Evolutionary conservation across 306 rosid species (phyloP).

Genomic region (Prunus armeniaca): DNA sequence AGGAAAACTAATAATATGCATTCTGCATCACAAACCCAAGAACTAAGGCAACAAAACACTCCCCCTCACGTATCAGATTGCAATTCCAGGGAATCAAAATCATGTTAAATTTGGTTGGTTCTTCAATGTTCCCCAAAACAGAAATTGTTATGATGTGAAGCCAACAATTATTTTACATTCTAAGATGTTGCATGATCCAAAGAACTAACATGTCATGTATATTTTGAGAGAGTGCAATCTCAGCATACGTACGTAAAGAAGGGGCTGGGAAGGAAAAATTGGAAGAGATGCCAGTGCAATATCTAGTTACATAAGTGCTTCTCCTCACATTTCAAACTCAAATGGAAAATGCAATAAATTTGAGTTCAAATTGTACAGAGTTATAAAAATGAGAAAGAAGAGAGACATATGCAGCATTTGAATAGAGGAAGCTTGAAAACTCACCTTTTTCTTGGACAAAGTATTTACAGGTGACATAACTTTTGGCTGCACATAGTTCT

Average conservation of each 20-base stretch:
- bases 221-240: background rate
- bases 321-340: background rate
- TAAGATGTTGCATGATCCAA: background rate
- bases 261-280: background rate
- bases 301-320: background rate
- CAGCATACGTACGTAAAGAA: too few relatives aligned
- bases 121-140: background rate
- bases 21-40: too few relatives aligned
- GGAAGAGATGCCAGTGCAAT: background rate
- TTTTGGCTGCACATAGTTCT: conserved; percentile 72
- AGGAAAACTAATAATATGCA: too few relatives aligned
- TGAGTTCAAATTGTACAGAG: background rate
- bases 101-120: background rate
- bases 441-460: conserved; percentile 83
- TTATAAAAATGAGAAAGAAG: background rate
- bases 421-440: conserved; percentile 26
- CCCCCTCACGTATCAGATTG: background rate
- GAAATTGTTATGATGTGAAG: too few relatives aligned
- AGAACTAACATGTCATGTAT: background rate
- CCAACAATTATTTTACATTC: too few relatives aligned
- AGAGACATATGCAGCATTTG: conserved; percentile 1
- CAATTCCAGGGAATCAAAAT: background rate
- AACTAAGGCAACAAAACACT: background rate
- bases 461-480: conserved; percentile 88
- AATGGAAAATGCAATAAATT: background rate